Conservation (phyloP, 768 basidiomycete species). For the Lentinula raphanica region DNA sequence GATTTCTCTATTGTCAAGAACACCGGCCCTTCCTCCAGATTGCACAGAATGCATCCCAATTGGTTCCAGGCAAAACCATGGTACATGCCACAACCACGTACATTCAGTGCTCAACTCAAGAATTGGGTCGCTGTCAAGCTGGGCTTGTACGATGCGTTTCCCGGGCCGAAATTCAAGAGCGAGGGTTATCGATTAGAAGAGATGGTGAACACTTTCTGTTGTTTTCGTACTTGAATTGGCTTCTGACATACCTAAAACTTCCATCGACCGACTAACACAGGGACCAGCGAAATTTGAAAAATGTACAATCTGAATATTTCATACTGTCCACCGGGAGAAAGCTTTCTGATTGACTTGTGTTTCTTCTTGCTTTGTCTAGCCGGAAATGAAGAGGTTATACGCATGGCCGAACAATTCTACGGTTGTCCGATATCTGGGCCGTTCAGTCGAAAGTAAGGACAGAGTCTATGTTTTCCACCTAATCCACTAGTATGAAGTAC, state of each 20-base stretch:
- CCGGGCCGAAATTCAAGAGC: constrained; percentile 32
- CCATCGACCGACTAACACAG: constrained; percentile 20
- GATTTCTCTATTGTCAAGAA: constrained; percentile 12
- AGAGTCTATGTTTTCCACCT: no score
- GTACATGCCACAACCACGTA: constrained; percentile 37
- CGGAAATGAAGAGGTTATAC: constrained; percentile 37
- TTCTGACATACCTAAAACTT: no score
- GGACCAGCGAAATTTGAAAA: constrained; percentile 34
- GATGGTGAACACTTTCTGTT: constrained; percentile 27
- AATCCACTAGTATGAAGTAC: no score
- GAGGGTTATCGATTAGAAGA: constrained; percentile 40
- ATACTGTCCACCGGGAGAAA: no score
- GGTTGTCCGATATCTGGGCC: constrained; percentile 37
- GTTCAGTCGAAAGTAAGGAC: constrained; percentile 15
- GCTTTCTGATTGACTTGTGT: no score
- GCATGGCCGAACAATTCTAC: constrained; percentile 33
- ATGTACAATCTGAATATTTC: constrained; percentile 15
- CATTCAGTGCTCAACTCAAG: constrained; percentile 18
- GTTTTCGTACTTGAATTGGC: no score
- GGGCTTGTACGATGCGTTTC: constrained; percentile 32
- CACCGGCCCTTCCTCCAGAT: not conserved
- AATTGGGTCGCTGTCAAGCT: constrained; percentile 29
- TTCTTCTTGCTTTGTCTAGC: constrained; percentile 21
- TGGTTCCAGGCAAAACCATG: constrained; percentile 35
- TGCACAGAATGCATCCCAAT: not conserved